Conservation (phyloP, 148 eudicot species). For the Agrostemma githago region DNA sequence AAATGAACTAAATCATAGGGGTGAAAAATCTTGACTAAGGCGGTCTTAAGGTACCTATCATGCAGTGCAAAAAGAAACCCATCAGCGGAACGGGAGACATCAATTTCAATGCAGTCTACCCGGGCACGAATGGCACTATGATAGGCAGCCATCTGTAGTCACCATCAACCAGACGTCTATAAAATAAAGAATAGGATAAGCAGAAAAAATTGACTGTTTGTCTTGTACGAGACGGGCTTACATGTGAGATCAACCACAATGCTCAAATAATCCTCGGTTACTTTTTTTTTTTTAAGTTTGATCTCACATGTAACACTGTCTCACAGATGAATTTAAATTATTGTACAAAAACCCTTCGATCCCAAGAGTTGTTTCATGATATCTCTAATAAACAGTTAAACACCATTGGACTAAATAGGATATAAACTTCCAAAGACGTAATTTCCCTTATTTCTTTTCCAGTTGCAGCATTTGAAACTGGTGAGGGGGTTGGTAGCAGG, state of each 20-base stretch:
- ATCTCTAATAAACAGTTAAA: background rate
- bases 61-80: slow-evolving; percentile 89
- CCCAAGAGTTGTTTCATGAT: background rate
- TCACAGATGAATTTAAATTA: background rate
- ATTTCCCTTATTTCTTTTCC: background rate
- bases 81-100: slow-evolving; percentile 92
- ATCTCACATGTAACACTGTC: background rate
- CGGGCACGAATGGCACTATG: slow-evolving; percentile 55
- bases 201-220: background rate
- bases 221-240: background rate
- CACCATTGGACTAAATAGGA: background rate
- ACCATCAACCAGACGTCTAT: slow-evolving; percentile 19
- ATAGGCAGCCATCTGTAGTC: slow-evolving; percentile 71
- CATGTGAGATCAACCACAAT: background rate
- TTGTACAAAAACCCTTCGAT: background rate
- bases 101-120: slow-evolving; percentile 92
- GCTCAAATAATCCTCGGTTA: background rate
- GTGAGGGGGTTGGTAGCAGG: background rate
- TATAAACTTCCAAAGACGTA: background rate
- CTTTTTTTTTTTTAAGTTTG: background rate
- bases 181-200: slow-evolving; percentile 11
- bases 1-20: background rate
- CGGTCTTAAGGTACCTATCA: slow-evolving; percentile 55
- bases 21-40: background rate
- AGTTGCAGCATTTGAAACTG: background rate